Evolutionary conservation across 768 basidiomycete genomes (phyloP).

Genomic region (Auricularia sp.): DNA sequence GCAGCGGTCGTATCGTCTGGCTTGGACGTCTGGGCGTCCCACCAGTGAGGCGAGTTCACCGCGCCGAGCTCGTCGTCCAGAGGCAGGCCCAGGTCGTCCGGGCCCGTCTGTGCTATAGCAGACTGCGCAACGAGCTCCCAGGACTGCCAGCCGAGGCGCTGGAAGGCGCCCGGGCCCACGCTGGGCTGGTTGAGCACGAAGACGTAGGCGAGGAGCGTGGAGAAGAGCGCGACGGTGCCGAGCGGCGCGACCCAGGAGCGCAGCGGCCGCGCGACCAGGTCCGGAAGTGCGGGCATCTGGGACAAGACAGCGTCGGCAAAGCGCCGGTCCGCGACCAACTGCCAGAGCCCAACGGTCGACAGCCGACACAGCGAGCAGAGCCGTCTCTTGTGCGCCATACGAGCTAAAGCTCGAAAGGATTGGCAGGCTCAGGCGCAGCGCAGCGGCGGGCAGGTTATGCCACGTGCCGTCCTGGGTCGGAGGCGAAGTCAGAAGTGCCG

Average conservation of each 20-base stretch:
- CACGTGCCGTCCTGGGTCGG: too few relatives aligned
- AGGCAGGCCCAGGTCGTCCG: slow-evolving; percentile 8
- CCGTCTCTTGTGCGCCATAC: too few relatives aligned
- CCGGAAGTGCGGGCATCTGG: background rate
- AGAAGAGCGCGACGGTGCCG: slow-evolving; percentile 54
- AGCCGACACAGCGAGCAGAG: too few relatives aligned
- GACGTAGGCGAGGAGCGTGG: slow-evolving; percentile 60
- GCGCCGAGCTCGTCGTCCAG: slow-evolving; percentile 1
- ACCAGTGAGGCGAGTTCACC: background rate
- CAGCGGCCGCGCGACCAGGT: slow-evolving; percentile 14
- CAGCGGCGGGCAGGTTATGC: too few relatives aligned
- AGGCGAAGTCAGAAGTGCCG: too few relatives aligned
- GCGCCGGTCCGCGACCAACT: too few relatives aligned
- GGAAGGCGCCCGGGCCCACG: slow-evolving; percentile 56
- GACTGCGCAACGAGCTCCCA: slow-evolving; percentile 46
- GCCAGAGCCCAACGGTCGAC: too few relatives aligned
- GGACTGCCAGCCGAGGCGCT: slow-evolving; percentile 80
- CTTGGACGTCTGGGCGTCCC: slow-evolving; percentile 6
- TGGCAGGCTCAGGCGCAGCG: too few relatives aligned
- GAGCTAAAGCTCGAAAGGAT: too few relatives aligned
- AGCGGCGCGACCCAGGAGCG: slow-evolving; percentile 50
- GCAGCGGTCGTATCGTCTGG: slow-evolving; percentile 11
- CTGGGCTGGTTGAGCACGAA: slow-evolving; percentile 77
- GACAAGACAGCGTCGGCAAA: too few relatives aligned
- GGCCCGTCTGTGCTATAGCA: background rate